Percentiles rank a stretch among this genome's conserved stretches.
phyloP scores from a whole-genome alignment of 2,329 filamentous ascomycete species.

The Penicillium sp. region DNA sequence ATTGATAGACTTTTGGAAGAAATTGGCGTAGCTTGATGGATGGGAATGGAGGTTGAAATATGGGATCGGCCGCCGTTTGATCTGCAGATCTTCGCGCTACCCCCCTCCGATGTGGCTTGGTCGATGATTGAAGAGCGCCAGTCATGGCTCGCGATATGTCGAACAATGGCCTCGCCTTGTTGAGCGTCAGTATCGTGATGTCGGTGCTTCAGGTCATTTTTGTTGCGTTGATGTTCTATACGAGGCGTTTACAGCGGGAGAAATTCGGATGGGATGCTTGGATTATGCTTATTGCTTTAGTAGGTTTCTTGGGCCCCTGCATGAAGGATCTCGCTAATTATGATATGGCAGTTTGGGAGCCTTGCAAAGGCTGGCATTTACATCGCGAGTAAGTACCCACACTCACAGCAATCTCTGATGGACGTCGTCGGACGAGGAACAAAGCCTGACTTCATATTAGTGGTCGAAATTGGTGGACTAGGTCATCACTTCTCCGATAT shows the following conservation, averaged over 20 bases:
- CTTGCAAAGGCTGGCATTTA: slow-evolving; percentile 16
- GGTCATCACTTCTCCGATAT: slow-evolving; percentile 16
- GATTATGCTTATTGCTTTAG: slow-evolving; percentile 24
- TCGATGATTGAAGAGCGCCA: background rate
- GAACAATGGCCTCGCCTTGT: slow-evolving; percentile 12
- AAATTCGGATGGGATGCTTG: slow-evolving; percentile 21
- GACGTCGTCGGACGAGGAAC: background rate
- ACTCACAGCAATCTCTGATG: background rate
- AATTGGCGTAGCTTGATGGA: too few species aligned
- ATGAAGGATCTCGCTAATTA: background rate
- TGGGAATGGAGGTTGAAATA: too few species aligned
- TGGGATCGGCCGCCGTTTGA: too few species aligned
- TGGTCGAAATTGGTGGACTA: slow-evolving; percentile 17
- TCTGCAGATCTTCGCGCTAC: background rate
- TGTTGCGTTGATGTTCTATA: slow-evolving; percentile 23
- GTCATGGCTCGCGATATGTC: slow-evolving; percentile 8
- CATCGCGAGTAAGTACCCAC: slow-evolving; percentile 18
- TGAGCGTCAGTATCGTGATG: slow-evolving; percentile 18
- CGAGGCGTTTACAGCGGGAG: slow-evolving; percentile 20
- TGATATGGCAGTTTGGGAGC: slow-evolving; percentile 13
- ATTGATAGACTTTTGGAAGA: too few species aligned
- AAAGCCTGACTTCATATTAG: slow-evolving; percentile 1
- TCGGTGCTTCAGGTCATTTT: slow-evolving; percentile 20
- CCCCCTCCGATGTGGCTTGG: background rate
- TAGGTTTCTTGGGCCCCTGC: slow-evolving; percentile 2